Base-by-base conservation (phyloP, 345 rosid species). In the Carallia brachiata region DNA sequence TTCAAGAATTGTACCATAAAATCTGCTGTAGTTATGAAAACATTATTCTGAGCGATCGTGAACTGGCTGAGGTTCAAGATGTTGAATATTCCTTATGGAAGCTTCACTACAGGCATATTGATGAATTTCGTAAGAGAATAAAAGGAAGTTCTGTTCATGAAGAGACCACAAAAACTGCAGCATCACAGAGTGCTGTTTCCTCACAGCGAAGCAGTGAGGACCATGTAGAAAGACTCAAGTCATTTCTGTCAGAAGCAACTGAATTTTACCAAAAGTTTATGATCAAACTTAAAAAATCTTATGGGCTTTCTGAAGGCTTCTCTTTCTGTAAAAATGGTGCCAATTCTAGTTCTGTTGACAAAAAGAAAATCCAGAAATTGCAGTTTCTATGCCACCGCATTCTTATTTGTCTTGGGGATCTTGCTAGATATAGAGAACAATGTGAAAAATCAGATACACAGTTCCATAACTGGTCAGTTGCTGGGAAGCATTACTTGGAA, bases 341-440 rank as follows among this genome's bases (percentile, higher is more conserved):
- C 36, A 67, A 47, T 6, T 69, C 62, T 48, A 36, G 70, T 48
- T 69, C 80, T 64, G 69, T 73, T 68, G 87, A 81, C 65, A 71
- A 82, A 40, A 72, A 65, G 65, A 82, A 75, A 78, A 66, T 76
- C 65, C 80, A 65, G 76, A 91, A 78, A 68, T 75, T 85, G 61
- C 82, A 79, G 67, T 86, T 88, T 82, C 79, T 91, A 62, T 85
- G 89, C 81, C 92, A 94, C 74, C 93, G 97, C 13, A 83, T 94
- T 81, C 83, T 83, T 13, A 86, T 94, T 59, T 91, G 98, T 85
- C 93, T 91, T 4, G 97, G 98, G 36, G 97, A 91, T 84, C 89
- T 91, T 19, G 90, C 90, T 75, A 87, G 97, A 81, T 91, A 94
- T 77, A 87, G 76, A 80, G 96, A 90, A 63, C 90, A 85, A 61